A percentile compares a stretch with the other conserved stretches of the same genome.
Evolutionary conservation across 2,329 filamentous ascomycete genomes (phyloP).

Genomic region (Tolypocladium album): DNA sequence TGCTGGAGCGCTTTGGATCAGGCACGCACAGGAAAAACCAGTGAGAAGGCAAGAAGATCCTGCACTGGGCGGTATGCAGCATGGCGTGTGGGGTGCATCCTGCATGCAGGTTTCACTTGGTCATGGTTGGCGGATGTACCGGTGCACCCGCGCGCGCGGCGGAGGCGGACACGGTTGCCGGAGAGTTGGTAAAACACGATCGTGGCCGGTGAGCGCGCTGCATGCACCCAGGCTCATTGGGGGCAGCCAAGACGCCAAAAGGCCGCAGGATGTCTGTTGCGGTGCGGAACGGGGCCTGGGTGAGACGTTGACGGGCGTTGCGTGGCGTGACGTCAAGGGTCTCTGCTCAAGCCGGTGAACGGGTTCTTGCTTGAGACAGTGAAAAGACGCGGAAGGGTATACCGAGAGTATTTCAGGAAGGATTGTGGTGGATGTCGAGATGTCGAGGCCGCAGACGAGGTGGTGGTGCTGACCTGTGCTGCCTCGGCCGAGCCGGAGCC

Average conservation of each 20-base stretch:
- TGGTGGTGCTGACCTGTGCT: background rate
- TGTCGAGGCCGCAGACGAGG: background rate
- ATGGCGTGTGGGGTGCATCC: background rate
- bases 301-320: background rate
- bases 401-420: background rate
- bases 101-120: background rate
- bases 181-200: background rate
- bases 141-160: background rate
- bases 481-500: background rate
- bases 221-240: background rate
- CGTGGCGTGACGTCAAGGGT: background rate
- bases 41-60: background rate
- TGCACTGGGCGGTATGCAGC: background rate
- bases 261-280: background rate
- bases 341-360: background rate
- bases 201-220: background rate
- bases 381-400: background rate
- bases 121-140: background rate
- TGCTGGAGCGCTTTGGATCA: background rate
- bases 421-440: background rate
- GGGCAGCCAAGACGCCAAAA: background rate
- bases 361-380: background rate
- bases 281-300: background rate
- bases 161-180: background rate
- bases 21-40: background rate